Percentiles rank a stretch among this genome's conserved stretches.
phyloP scores from a whole-genome alignment of 2,329 filamentous ascomycete genomes.

The Herpotrichia juniperi region DNA sequence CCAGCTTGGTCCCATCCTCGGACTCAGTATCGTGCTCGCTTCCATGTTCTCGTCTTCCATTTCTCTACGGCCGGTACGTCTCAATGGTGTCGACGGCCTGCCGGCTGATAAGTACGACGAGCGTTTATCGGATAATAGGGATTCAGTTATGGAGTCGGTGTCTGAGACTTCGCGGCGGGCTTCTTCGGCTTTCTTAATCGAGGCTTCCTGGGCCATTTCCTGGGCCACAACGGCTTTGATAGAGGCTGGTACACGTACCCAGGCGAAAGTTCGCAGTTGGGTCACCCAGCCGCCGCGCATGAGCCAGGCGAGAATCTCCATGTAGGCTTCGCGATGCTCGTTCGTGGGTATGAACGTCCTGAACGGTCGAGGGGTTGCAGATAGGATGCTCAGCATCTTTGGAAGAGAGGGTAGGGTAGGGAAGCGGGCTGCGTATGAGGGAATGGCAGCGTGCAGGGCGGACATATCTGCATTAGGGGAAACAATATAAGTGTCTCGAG shows the following conservation, averaged over 20 bases:
- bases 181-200: slow-evolving; percentile 37
- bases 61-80: slow-evolving; percentile 25
- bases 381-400: slow-evolving; percentile 85
- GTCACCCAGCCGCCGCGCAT: slow-evolving; percentile 93
- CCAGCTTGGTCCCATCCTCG: slow-evolving; percentile 23
- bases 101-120: slow-evolving; percentile 33
- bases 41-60: slow-evolving; percentile 33
- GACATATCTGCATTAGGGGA: slow-evolving; percentile 85
- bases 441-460: slow-evolving; percentile 70
- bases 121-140: slow-evolving; percentile 35
- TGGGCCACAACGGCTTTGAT: slow-evolving; percentile 82
- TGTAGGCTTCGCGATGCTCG: slow-evolving; percentile 84
- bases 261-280: slow-evolving; percentile 88
- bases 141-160: slow-evolving; percentile 34
- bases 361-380: slow-evolving; percentile 80
- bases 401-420: slow-evolving; percentile 82
- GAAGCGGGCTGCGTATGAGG: slow-evolving; percentile 78
- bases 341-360: slow-evolving; percentile 84
- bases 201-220: slow-evolving; percentile 61
- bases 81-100: slow-evolving; percentile 37
- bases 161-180: slow-evolving; percentile 38
- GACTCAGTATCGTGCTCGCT: slow-evolving; percentile 34
- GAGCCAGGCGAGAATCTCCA: slow-evolving; percentile 91
- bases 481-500: slow-evolving; percentile 87
- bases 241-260: slow-evolving; percentile 82